Conservation (phyloP, 2,329 filamentous ascomycete species). For the Microdochium paspali region DNA sequence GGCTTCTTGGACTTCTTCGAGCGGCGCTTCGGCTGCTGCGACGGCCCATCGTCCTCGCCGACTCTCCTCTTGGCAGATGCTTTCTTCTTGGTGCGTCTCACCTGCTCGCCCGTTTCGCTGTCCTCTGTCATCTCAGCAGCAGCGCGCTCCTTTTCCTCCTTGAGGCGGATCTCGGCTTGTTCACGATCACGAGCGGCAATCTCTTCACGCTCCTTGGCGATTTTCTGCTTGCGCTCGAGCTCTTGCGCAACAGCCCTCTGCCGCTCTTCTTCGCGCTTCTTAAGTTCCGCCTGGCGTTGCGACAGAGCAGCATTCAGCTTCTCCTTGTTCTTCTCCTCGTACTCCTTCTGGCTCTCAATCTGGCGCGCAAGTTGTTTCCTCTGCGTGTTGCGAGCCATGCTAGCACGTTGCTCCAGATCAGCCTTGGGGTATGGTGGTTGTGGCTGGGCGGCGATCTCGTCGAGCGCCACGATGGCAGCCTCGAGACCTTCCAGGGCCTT, state of each 20-base stretch:
- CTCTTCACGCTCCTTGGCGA: conserved; percentile 75
- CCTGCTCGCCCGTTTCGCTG: conserved; percentile 69
- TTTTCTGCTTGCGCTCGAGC: conserved; percentile 65
- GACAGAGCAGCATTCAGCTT: conserved; percentile 76
- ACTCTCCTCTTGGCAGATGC: conserved; percentile 24
- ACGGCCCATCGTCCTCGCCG: conserved; percentile 20
- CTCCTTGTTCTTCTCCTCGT: conserved; percentile 85
- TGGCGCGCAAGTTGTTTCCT: conserved; percentile 83
- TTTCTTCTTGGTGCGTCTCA: conserved; percentile 72
- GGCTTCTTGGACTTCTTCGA: conserved; percentile 51
- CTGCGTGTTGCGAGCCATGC: conserved; percentile 95
- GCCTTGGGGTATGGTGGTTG: conserved; percentile 79
- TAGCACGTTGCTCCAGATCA: conserved; percentile 89
- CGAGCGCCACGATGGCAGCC: conserved; percentile 66
- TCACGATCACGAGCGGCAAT: conserved; percentile 70
- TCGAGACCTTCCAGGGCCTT: conserved; percentile 74
- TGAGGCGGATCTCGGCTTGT: conserved; percentile 59
- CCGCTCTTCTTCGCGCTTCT: conserved; percentile 67
- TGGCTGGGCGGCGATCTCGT: conserved; percentile 52
- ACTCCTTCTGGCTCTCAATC: conserved; percentile 75
- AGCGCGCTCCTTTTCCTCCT: conserved; percentile 58
- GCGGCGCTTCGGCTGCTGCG: conserved; percentile 29
- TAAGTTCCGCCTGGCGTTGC: conserved; percentile 71
- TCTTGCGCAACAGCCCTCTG: conserved; percentile 59
- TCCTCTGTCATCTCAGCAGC: conserved; percentile 78